Evolutionary conservation across 2,329 filamentous ascomycete genomes (phyloP), one percentile per base, ranked within the genome.

Genomic region (Exophiala viscosa): DNA sequence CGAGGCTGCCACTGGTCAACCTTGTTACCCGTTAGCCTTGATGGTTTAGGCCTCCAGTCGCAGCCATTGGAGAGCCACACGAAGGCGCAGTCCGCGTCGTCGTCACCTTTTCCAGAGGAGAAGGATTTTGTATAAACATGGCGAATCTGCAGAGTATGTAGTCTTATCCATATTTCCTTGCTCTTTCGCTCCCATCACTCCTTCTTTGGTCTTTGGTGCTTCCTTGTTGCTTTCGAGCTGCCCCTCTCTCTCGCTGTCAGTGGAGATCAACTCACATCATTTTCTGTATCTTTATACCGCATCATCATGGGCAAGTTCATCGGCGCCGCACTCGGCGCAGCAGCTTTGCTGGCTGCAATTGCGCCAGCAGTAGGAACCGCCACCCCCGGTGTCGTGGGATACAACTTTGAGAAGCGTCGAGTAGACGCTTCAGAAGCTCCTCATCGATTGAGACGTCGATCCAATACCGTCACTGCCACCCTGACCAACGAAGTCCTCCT

Each of bases 401-500:
- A 52, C 47, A 55, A 28, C 20, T 62, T 62, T 32, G 53, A 60
- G 36, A 59, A 55, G 42, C 55, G 52, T 34, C 52, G 50, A 5
- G 38, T 57, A n/a, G 34, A 34, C 28, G 54, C 50, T 31, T 32
- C 45, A 18, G 47, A 57, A 14, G 52, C 47, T 11, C 50, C 52
- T 31, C 48, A 46, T 15, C 45, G 58, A 11, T 38, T 33, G 15
- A 52, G 60, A 45, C 49, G 61, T 44, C 54, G 60, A 32, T 50
- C 49, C 20, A 54, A 54, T 5, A 63, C 57, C 18, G 42, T 62
- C 23, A 33, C 45, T 13, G 48, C 52, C 15, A 43, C 39, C 20
- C 51, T 66, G 20, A 58, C 50, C 45, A 62, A 63, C 42, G 58
- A 58, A 38, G 31, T 53, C n/a, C 18, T 58, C 7, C 72, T 86